Base-by-base conservation (phyloP, 768 basidiomycete genomes). In the Boletus rubescentipes region DNA sequence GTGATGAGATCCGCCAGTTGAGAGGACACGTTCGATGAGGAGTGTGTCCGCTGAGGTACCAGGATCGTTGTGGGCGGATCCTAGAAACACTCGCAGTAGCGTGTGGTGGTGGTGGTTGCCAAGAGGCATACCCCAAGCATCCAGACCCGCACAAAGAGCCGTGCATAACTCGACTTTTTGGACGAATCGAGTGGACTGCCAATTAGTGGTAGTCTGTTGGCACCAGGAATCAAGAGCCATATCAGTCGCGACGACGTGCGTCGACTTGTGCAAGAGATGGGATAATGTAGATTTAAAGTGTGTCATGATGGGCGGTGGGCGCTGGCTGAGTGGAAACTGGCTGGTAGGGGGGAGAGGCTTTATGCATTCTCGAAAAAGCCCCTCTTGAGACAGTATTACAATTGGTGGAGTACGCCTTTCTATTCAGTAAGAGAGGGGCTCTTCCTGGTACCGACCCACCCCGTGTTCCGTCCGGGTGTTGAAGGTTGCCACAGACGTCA, bases 1-100 rank as follows among this genome's bases (percentile, higher is more conserved):
- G 11, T 60, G 52, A 21, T 40, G 29, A 2, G 34, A 37, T 14
- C 55, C 59, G 9, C 10, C 38, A 0, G 51, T 40, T 4, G 62
- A 61, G 16, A 64, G 53, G 8, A 64, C 51, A 2, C 62, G 54
- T 41, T 64, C 59, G 7, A 64, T 32, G 5, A 64, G 47, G 1
- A 64, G 14, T 0, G 41, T 42, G 2, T 58, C 53, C 11, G 45
- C 47, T 0, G 29, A 30, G 0, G 12, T 2, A 5, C 32, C 10
- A 4, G 35, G 9, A 12, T 6, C 37, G 5, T 10, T 31, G 7
- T 3, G 0, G 2, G 11, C 9, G n/a, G 59, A 38, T 2, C 1
- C 38, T 23, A 61, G 3, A 9, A 9, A 39, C 7, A 53, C 50
- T 3, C 53, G 59, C 12, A 64, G n/a, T 1, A 64, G 26, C 1